Evolutionary conservation across 352 stramenopile genomes (phyloP).

Genomic region (Phytopythium ostracodes): DNA sequence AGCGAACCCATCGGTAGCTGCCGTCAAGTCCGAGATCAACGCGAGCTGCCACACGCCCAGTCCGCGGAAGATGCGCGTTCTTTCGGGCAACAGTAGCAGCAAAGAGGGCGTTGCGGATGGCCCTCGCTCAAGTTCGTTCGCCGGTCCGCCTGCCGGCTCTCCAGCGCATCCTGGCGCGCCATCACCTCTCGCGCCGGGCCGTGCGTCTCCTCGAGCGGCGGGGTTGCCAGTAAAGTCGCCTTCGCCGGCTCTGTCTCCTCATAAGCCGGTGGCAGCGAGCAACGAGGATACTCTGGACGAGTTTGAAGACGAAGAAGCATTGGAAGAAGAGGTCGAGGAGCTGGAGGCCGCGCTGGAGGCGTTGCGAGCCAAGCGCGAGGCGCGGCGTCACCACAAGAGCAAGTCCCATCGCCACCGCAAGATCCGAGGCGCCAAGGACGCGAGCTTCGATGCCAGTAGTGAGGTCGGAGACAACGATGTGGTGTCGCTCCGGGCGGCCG

Average conservation of each 20-base stretch:
- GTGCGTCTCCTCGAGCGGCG: neutral
- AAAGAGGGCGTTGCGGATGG: slow-evolving; percentile 2
- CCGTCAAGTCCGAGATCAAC: neutral
- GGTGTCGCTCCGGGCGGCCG: slow-evolving; percentile 19
- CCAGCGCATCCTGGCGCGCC: neutral
- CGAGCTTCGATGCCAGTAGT: neutral
- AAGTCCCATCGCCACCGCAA: neutral
- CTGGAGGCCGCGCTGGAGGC: slow-evolving; percentile 7
- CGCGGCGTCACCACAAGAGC: slow-evolving; percentile 7
- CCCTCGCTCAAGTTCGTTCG: neutral
- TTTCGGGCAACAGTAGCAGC: slow-evolving; percentile 1
- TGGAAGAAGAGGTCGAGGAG: slow-evolving; percentile 18
- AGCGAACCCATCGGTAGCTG: neutral
- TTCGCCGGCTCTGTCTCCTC: neutral
- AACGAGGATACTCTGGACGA: slow-evolving; percentile 20
- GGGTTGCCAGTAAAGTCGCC: neutral
- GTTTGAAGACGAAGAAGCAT: slow-evolving; percentile 38
- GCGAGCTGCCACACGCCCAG: slow-evolving; percentile 11
- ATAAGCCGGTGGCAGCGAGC: neutral
- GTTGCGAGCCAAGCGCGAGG: slow-evolving; percentile 8
- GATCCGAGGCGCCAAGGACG: neutral
- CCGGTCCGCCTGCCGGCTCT: neutral
- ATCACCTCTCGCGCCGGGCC: neutral
- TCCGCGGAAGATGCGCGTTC: slow-evolving; percentile 23
- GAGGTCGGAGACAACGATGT: neutral